Percentiles rank a stretch among this genome's conserved stretches.
Evolutionary conservation across 2,329 filamentous ascomycete genomes (phyloP).

Genomic region (Epichloe glyceriae): DNA sequence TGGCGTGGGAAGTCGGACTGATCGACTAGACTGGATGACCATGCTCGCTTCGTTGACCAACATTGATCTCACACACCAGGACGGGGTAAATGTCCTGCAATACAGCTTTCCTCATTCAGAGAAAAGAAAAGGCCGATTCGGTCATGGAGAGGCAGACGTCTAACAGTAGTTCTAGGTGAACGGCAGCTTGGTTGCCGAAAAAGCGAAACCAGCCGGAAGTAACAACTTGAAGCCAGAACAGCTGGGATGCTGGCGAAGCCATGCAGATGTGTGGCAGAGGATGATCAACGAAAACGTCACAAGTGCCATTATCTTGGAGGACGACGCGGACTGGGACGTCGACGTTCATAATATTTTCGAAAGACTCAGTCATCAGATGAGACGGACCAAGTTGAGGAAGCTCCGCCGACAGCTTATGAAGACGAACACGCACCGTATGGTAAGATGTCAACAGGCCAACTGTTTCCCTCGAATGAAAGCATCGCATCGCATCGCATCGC

Average conservation of each 20-base stretch:
- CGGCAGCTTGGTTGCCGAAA: neutral
- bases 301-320: slow-evolving; percentile 2
- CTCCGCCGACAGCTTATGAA: neutral
- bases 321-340: slow-evolving; percentile 2
- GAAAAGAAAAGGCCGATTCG: no score
- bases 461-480: no score
- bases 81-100: neutral
- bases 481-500: no score
- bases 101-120: neutral
- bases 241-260: slow-evolving; percentile 1
- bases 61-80: neutral
- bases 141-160: neutral
- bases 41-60: neutral
- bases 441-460: neutral
- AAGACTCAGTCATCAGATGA: neutral
- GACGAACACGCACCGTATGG: neutral
- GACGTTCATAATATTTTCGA: neutral
- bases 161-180: neutral
- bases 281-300: slow-evolving; percentile 1
- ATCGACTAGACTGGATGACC: slow-evolving; percentile 2
- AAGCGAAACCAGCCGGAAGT: neutral
- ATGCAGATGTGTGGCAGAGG: neutral
- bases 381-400: neutral
- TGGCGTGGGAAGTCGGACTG: neutral
- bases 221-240: neutral